Evolutionary conservation across 1,139 yeast genomes (phyloP), one percentile per base, ranked within the genome.

Genomic region (Candida tetrigidarum): DNA sequence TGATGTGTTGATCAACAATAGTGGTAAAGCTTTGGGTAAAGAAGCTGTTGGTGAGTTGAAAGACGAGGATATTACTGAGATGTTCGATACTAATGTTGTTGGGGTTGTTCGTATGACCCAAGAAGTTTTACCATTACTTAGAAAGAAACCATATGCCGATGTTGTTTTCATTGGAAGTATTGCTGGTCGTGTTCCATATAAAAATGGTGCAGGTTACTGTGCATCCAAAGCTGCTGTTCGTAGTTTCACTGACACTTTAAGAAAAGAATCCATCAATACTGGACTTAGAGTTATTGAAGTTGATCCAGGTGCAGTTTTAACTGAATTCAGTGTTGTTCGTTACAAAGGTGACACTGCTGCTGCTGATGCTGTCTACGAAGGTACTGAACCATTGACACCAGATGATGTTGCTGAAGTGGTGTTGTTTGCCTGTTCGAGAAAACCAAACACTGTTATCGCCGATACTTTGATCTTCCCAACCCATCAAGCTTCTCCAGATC

Each of bases 21-120:
- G 96, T 6, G 96, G 96, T 33, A 78, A 84, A 65, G 96, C 93
- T 1, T 69, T 81, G 41, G 96, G 96, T 20, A 67, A 68, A 39
- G 91, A 80, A 26, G 61, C 66, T 34, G 87, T 87, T 23, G 95
- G 93, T 11, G 69, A 69, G 2, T 76, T 86, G 45, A 59, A 64
- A 2, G 68, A 69, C 22, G 64, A 66, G 2, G 93, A 86, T 53
- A 71, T 87, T 41, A 74, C 75, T 41, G 80, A 78, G 30, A 84
- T 86, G 85, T 75, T 84, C 59, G 74, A 79, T 53, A 87, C 95
- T 45, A 87, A 87, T 58, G 92, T 87, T 2, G 54, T 84, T 42
- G 96, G 93, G 1, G 68, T 86, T 56, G 83, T 87, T 51, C 76
- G 81, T 20, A 64, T 87, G 54, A 86, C 95, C 2, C 92, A 87